Evolutionary conservation across 257 asterid species (phyloP).

Genomic region (Cynanchum wilfordii): DNA sequence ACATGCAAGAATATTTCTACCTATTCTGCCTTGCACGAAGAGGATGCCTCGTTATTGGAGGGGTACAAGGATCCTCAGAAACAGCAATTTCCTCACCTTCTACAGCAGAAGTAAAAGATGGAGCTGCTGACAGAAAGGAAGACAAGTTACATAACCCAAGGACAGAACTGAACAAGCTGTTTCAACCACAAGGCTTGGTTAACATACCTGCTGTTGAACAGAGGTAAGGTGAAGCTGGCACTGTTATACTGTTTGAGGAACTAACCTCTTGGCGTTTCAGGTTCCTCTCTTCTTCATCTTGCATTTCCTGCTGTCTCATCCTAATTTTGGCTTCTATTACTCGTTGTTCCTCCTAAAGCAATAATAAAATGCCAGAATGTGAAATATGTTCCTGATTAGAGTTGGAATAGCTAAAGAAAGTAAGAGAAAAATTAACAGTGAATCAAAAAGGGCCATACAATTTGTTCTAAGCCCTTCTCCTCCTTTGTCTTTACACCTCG

Average conservation of each 20-base stretch:
- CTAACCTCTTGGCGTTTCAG: conserved; percentile 53
- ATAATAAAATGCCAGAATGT: conserved; percentile 8
- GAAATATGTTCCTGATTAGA: not conserved
- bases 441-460: conserved; percentile 45
- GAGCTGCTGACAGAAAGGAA: conserved; percentile 36
- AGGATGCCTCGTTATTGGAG: conserved; percentile 36
- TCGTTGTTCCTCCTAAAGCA: conserved; percentile 81
- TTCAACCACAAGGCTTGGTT: conserved; percentile 2
- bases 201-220: conserved; percentile 62
- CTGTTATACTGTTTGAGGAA: conserved; percentile 51
- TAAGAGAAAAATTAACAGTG: not conserved
- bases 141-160: conserved; percentile 6
- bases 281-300: conserved; percentile 77
- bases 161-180: conserved; percentile 5
- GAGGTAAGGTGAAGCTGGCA: conserved; percentile 51
- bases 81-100: conserved; percentile 57
- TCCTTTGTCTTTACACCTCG: conserved; percentile 91
- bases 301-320: conserved; percentile 91
- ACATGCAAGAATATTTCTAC: conserved; percentile 27
- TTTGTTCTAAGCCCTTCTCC: conserved; percentile 91
- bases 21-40: conserved; percentile 65
- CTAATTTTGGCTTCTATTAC: conserved; percentile 98
- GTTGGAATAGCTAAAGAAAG: conserved; percentile 1
- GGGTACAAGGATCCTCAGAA: conserved; percentile 41
- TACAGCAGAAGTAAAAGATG: conserved; percentile 53